Base-by-base conservation (phyloP, 2,329 filamentous ascomycete genomes). In the Corynespora cassiicola region DNA sequence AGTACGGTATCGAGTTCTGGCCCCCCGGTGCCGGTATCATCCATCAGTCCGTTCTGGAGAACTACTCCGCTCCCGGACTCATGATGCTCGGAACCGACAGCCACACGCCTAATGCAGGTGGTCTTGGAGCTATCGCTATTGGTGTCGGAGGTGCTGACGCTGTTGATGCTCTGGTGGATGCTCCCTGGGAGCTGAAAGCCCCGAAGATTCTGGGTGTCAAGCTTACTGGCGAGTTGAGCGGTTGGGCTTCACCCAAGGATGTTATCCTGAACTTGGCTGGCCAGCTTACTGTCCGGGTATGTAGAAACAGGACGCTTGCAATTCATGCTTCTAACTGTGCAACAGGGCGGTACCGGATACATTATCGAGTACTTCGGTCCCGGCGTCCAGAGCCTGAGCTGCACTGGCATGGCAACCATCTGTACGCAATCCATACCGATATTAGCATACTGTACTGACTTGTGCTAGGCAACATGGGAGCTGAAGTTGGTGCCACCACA, bases 31-130 rank as follows among this genome's bases (percentile, higher is more conserved):
- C 66, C 6, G 66, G 66, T 26, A 70, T 70, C 29, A 69, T 99
- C 53, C 94, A 99, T 73, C 94, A 99, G 79, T 95, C 89, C 35
- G 94, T 99, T 15, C 74, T 99, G 57, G 94, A 99, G 76, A 97
- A 99, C 74, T 99, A 99, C 66, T 88, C 91, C 21, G 84, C 92
- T n/a, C 94, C 94, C 14, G 94, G 94, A 32, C 73, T 97, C 56
- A 96, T 99, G 91, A 97, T 99, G 90, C 81, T 99, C 25, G 94
- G 94, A 39, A 99, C 94, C 19, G 94, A 99, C 71, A 95, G 89
- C 61, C 94, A 99, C 71, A 96, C 90, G 29, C 94, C 94, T 27
- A 99, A 97, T 65, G 94, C 90, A n/a, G 94, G 94, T 57, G 94
- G 94, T 42, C 76, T 97, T 37, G 90, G 88, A 54, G 91, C 90